Conservation (phyloP, 345 rosid species). For the Microcos paniculata region DNA sequence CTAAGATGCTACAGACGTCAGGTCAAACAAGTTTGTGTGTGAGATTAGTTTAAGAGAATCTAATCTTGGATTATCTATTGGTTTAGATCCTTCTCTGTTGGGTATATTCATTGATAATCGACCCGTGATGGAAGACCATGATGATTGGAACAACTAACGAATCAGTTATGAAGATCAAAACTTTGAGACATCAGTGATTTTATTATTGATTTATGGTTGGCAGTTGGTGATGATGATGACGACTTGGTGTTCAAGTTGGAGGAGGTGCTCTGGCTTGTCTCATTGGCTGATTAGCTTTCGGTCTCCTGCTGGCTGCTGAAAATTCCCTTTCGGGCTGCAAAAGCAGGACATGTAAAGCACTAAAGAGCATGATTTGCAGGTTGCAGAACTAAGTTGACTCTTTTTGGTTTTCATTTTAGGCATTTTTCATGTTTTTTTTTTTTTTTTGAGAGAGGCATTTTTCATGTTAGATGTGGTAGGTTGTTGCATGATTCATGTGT, state of each 20-base stretch:
- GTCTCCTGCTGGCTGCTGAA: neutral
- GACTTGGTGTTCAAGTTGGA: neutral
- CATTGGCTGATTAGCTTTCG: neutral
- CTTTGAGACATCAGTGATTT: too few relatives aligned
- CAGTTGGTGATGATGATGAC: neutral
- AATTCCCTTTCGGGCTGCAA: neutral
- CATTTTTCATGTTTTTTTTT: neutral
- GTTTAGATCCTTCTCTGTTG: neutral
- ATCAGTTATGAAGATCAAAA: neutral
- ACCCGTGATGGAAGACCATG: neutral
- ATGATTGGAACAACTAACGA: neutral
- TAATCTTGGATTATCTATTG: neutral
- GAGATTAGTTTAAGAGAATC: slow-evolving; percentile 3
- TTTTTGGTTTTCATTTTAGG: neutral
- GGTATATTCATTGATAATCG: neutral
- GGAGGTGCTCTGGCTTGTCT: neutral
- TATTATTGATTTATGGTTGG: neutral
- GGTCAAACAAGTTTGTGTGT: neutral
- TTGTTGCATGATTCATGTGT: slow-evolving; percentile 4
- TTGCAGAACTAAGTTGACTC: neutral
- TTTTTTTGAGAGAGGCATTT: neutral
- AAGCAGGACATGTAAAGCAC: neutral
- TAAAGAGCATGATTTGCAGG: neutral
- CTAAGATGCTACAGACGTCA: too few relatives aligned
- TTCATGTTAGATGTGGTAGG: neutral